Evolutionary conservation across 1,284 basidiomycete species (phyloP).

Genomic region (Fomitiporia mediterranea): DNA sequence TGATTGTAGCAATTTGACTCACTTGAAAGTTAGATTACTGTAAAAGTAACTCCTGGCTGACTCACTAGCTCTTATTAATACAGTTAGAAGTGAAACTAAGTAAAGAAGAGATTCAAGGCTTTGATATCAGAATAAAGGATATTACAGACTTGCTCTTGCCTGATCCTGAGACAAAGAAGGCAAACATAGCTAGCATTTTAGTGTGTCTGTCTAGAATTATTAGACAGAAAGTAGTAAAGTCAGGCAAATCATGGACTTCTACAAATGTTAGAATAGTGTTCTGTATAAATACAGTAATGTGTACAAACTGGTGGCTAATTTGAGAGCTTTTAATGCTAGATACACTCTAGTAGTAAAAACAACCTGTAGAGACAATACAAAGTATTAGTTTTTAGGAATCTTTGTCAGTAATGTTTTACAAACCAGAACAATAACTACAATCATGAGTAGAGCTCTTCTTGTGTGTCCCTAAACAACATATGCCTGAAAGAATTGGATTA

Average conservation of each 20-base stretch:
- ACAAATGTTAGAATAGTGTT: neutral
- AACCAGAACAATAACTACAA: no score
- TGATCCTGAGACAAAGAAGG: constrained; percentile 2
- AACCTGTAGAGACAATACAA: no score
- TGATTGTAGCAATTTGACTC: neutral
- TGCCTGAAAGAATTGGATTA: neutral
- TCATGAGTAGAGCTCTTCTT: no score
- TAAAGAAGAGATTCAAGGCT: neutral
- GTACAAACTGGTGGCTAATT: neutral
- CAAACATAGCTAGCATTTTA: constrained; percentile 2
- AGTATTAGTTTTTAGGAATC: no score
- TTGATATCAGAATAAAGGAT: neutral
- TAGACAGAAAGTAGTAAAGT: neutral
- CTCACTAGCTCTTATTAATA: neutral
- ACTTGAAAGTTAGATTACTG: neutral
- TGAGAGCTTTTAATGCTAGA: neutral
- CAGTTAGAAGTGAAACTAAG: neutral
- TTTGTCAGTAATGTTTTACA: no score
- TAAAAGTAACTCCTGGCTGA: neutral
- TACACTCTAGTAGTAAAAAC: neutral
- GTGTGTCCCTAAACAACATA: constrained; percentile 10
- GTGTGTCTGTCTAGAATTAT: neutral
- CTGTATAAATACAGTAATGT: neutral
- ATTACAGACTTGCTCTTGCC: neutral
- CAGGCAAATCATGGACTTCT: neutral